Conservation (phyloP, 2,329 filamentous ascomycete species). For the Calonectria multiphialidica region DNA sequence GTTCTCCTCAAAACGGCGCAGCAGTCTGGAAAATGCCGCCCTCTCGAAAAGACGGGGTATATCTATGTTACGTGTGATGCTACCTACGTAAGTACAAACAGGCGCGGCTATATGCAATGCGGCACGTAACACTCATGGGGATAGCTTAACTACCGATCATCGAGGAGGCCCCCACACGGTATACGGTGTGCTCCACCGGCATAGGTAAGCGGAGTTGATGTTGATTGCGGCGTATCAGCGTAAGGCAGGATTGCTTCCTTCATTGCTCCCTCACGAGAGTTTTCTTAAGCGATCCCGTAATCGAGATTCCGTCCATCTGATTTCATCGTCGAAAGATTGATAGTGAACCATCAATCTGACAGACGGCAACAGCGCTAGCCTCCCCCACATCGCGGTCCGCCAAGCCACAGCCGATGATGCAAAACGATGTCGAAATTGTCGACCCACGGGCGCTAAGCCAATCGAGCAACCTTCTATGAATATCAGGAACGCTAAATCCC, state of each 20-base stretch:
- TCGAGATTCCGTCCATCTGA: background rate
- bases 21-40: background rate
- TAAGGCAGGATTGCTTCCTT: background rate
- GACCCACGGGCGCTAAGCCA: background rate
- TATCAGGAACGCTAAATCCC: background rate
- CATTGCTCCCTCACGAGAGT: background rate
- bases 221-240: background rate
- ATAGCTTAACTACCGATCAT: background rate
- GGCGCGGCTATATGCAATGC: background rate
- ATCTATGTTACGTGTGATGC: background rate
- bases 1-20: background rate
- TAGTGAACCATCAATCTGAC: background rate
- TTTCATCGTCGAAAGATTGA: background rate
- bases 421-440: constrained; percentile 1
- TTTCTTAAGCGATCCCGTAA: background rate
- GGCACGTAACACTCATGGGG: too few species aligned
- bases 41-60: background rate
- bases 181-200: background rate
- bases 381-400: background rate
- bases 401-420: constrained; percentile 2
- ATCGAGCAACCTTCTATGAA: background rate
- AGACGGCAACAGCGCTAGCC: background rate
- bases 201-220: background rate
- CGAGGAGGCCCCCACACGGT: background rate
- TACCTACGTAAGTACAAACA: too few species aligned